These are phyloP conservation scores for Groenewaldozyma auringiensis DNA, from an alignment of 1,139 yeast genomes.

Conservation along the genomic window DNA sequence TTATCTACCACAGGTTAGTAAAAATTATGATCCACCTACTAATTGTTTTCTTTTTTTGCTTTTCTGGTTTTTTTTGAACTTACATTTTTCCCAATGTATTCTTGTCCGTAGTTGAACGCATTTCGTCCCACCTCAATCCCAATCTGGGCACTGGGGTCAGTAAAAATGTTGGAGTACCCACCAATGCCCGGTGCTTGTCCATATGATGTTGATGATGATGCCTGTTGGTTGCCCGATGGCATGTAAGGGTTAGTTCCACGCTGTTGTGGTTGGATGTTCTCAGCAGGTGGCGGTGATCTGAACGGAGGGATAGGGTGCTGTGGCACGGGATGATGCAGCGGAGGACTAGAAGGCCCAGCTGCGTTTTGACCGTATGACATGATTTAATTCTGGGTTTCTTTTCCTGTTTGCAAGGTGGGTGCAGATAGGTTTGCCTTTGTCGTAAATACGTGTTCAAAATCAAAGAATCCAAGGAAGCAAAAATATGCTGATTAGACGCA, in stretches of 20 bases:
- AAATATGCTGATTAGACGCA: no score
- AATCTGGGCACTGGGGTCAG: slow-evolving; percentile 75
- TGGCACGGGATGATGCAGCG: slow-evolving; percentile 41
- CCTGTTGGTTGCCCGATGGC: slow-evolving; percentile 12
- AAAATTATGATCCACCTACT: not conserved
- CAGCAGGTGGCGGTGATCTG: slow-evolving; percentile 31
- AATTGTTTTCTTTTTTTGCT: not conserved
- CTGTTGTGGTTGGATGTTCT: slow-evolving; percentile 13
- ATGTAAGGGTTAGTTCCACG: slow-evolving; percentile 15
- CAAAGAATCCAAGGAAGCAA: no score
- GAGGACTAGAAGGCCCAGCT: slow-evolving; percentile 33
- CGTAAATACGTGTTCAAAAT: no score
- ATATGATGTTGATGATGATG: slow-evolving; percentile 5
- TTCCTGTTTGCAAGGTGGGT: no score
- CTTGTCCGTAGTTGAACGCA: slow-evolving; percentile 65
- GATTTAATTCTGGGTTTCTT: not conserved
- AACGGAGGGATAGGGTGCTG: slow-evolving; percentile 39
- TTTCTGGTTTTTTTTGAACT: no score
- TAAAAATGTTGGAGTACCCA: slow-evolving; percentile 41
- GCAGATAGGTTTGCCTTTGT: no score
- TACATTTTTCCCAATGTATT: slow-evolving; percentile 63
- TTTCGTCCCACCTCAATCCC: slow-evolving; percentile 85
- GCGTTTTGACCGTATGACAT: not conserved
- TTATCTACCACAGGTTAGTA: slow-evolving; percentile 17
- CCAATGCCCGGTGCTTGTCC: slow-evolving; percentile 12